A percentile compares a stretch with the other conserved stretches of the same genome.
phyloP scores from a whole-genome alignment of 2,329 filamentous ascomycete genomes.

The Neonectria neomacrospora region DNA sequence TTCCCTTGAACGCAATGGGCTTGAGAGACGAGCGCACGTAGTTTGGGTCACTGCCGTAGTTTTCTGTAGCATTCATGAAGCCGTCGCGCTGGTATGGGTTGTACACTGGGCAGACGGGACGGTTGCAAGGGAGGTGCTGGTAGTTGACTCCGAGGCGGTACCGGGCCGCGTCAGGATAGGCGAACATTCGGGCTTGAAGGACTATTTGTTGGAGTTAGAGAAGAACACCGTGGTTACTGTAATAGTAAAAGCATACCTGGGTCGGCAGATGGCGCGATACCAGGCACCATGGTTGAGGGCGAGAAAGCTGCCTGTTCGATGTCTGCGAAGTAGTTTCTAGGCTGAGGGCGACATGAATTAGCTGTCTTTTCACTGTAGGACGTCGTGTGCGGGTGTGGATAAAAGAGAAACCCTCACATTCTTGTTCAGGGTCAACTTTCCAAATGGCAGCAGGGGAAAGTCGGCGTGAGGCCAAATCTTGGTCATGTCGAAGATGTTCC shows the following conservation, averaged over 20 bases:
- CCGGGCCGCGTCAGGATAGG: slow-evolving; percentile 61
- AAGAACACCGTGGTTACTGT: background rate
- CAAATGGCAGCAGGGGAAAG: slow-evolving; percentile 70
- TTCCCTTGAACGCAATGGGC: slow-evolving; percentile 32
- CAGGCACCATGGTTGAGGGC: slow-evolving; percentile 72
- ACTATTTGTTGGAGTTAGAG: slow-evolving; percentile 19
- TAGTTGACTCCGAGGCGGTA: slow-evolving; percentile 65
- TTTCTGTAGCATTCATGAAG: slow-evolving; percentile 36
- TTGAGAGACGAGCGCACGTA: slow-evolving; percentile 45
- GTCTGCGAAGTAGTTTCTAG: slow-evolving; percentile 74
- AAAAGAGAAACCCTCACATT: slow-evolving; percentile 54
- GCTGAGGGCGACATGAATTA: slow-evolving; percentile 1
- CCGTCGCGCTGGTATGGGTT: slow-evolving; percentile 36
- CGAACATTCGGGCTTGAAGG: slow-evolving; percentile 61
- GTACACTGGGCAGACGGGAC: slow-evolving; percentile 18
- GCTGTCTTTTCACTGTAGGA: background rate
- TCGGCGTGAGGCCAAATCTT: slow-evolving; percentile 75
- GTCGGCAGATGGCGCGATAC: slow-evolving; percentile 71
- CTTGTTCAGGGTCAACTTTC: slow-evolving; percentile 71
- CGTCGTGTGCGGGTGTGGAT: background rate
- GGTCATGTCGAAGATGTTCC: slow-evolving; percentile 76
- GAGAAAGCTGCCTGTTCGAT: slow-evolving; percentile 76
- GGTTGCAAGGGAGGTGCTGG: slow-evolving; percentile 57
- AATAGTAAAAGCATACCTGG: slow-evolving; percentile 50
- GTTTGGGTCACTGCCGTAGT: slow-evolving; percentile 45